phyloP scores from a whole-genome alignment of 345 rosid genomes.

The Syzygium aromaticum region DNA sequence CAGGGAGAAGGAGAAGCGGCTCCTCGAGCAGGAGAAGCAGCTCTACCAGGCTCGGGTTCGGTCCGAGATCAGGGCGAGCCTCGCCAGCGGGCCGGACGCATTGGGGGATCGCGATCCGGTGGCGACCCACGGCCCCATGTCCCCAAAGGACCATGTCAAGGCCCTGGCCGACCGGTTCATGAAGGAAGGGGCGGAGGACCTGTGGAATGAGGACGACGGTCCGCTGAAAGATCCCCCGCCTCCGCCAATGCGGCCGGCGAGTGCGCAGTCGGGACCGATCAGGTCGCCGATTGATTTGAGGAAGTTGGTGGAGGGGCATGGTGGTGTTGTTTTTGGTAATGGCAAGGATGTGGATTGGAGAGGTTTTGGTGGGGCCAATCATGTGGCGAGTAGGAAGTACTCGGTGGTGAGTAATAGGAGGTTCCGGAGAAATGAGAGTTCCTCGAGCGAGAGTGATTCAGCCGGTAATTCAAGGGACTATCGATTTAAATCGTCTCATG shows the following conservation, averaged over 20 bases:
- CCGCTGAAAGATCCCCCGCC: constrained; percentile 35
- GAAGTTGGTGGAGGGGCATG: constrained; percentile 19
- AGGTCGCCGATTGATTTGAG: constrained; percentile 45
- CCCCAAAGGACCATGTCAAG: constrained; percentile 54
- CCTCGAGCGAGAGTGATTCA: constrained; percentile 6
- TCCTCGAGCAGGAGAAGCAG: constrained; percentile 88
- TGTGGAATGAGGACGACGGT: constrained; percentile 88
- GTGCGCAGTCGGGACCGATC: constrained; percentile 13
- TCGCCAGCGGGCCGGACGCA: constrained; percentile 20
- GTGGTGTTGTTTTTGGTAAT: not conserved
- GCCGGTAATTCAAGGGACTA: not conserved
- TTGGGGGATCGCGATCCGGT: not conserved
- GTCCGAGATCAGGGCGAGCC: constrained; percentile 52
- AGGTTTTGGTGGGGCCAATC: constrained; percentile 1
- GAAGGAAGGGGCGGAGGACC: constrained; percentile 79
- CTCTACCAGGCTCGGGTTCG: constrained; percentile 76
- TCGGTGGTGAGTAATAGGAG: constrained; percentile 33
- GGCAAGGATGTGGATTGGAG: constrained; percentile 4
- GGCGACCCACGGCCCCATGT: constrained; percentile 36
- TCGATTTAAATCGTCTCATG: not conserved
- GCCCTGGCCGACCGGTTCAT: constrained; percentile 86
- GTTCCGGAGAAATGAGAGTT: constrained; percentile 18
- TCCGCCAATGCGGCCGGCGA: constrained; percentile 2
- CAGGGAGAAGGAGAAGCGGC: constrained; percentile 73
- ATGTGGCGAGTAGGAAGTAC: constrained; percentile 26